Base-by-base conservation (phyloP, 495 filamentous ascomycete genomes). In the Penicillium cosmopolitanum region DNA sequence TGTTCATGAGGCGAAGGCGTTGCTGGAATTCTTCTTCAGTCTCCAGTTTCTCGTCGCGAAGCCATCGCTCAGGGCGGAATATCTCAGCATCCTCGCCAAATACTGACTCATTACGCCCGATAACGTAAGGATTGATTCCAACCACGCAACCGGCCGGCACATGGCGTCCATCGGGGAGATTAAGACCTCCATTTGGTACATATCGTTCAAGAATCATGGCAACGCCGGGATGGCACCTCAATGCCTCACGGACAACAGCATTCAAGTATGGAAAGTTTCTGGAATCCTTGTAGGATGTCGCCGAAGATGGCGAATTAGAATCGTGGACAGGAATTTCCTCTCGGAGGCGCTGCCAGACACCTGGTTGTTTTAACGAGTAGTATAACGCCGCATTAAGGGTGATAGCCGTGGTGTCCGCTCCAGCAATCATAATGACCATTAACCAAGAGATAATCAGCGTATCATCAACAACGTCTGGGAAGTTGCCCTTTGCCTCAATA, bases 1-100 rank as follows among this genome's bases (percentile, higher is more conserved):
- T 59, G 10, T 77, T 63, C 71, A 74, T 74, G 8, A 55, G 47
- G 15, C 57, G 59, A 16, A 68, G 62, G 75, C 84, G 63, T 76
- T 79, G 53, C 72, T 71, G 71, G 77, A 78, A 84, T 76, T 79
- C 50, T 56, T 74, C 67, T 63, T 76, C 33, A 64, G 74, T 62
- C 67, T 69, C 70, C 73, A 74, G 57, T 74, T 35, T 67, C 36
- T 79, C 77, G 43, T 66, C 65, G 56, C 83, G 80, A 40, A 91
- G 64, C 88, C 89, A 91, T 42, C 89, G 65, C 68, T 88, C 87
- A 0, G 89, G 87, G 16, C 82, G 70, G 62, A 82, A 92, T 1
- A 65, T 62, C 3, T 88, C 83, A 7, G 86, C 83, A 58, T 91
- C 87, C 5, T 80, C 66, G 1, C 88, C 88, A 67, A 85, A 91